phyloP scores from a whole-genome alignment of 805 yeast species.

The Candida takata region DNA sequence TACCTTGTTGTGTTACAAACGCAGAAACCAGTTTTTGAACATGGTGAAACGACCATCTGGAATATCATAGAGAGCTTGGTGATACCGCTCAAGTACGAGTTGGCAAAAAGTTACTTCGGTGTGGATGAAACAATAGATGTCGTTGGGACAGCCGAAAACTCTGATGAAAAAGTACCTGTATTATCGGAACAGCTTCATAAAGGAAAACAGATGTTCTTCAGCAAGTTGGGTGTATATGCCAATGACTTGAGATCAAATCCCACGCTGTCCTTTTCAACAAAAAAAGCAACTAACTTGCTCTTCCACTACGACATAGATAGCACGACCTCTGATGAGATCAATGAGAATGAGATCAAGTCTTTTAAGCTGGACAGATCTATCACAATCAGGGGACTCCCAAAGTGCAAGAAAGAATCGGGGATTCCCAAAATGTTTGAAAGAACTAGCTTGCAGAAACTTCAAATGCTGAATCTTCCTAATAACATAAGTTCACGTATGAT shows the following conservation, averaged over 20 bases:
- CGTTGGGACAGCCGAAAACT: not conserved
- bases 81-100: constrained; percentile 19
- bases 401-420: constrained; percentile 3
- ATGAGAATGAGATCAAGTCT: constrained; percentile 8
- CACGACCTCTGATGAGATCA: constrained; percentile 1
- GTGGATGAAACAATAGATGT: not conserved
- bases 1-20: constrained; percentile 15
- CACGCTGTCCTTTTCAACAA: constrained; percentile 16
- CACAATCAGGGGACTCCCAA: constrained; percentile 10
- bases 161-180: not conserved
- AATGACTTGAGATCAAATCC: constrained; percentile 22
- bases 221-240: constrained; percentile 22
- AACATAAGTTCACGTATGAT: constrained; percentile 18
- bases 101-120: constrained; percentile 13
- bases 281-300: constrained; percentile 5
- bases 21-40: constrained; percentile 11
- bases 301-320: constrained; percentile 5
- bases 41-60: constrained; percentile 13
- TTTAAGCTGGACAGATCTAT: constrained; percentile 20
- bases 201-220: constrained; percentile 18
- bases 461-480: constrained; percentile 1
- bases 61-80: constrained; percentile 15
- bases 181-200: constrained; percentile 8
- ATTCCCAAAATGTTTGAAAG: constrained; percentile 9
- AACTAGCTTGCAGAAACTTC: constrained; percentile 4